Evolutionary conservation across 2,329 filamentous ascomycete species (phyloP), one percentile per base, ranked within the genome.

Genomic region (Helotiales sp.): DNA sequence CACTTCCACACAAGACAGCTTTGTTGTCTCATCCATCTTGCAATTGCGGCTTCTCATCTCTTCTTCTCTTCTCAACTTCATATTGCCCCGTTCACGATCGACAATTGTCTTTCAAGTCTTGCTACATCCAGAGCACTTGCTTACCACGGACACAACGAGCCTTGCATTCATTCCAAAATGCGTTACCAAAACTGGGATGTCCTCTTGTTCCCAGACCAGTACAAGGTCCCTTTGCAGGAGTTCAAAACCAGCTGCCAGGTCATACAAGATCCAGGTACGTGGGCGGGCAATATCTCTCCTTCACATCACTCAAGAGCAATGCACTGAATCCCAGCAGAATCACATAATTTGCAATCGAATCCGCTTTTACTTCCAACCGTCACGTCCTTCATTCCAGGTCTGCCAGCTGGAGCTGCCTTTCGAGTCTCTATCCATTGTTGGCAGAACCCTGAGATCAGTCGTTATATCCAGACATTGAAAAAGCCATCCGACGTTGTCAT

Each of bases 171-270:
- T 28, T 32, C 32, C 63, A 54, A 73, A 65, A 96, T 97, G 93
- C 89, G 93, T 67, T 96, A 91, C 83, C 87, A 93, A 73, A 89
- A 93, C 75, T 96, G 93, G 93, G 93, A 97, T 75, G 86, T 96
- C 64, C 86, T 96, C 50, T 83, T 96, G 69, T 96, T 96, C 77
- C 90, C 92, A 0, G 81, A 82, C 17, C 79, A 78, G 69, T 88
- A 84, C 73, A 89, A 88, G 73, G 80, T 91, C 13, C 93, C 93
- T 0, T 79, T 94, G 64, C 91, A 92, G 78, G 93, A 96, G 79
- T 97, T 96, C 83, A 90, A 89, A 75, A 92, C 92, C 7, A 84
- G 87, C 68, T 96, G 92, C 77, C 90, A 91, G 77, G 87, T 90
- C 34, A 85, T 89, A 40, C 80, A 80, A 65, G 85, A 87, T 69